These are phyloP conservation scores for Ganoderma lucidum DNA, from an alignment of 1,284 basidiomycete species.

Conservation along the genomic window DNA sequence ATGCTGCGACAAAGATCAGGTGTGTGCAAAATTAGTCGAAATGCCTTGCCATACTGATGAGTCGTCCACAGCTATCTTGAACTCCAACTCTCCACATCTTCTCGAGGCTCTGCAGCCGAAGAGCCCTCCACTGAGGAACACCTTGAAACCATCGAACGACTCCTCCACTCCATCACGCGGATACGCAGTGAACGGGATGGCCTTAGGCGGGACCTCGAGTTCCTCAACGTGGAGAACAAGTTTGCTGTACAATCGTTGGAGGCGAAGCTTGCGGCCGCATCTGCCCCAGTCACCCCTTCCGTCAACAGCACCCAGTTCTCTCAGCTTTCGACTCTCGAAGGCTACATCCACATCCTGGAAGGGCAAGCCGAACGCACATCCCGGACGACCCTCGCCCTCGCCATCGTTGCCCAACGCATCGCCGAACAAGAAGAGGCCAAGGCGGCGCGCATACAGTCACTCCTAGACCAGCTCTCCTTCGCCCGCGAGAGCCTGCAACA, in stretches of 20 bases:
- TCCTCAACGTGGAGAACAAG: constrained; percentile 73
- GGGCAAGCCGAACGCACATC: constrained; percentile 40
- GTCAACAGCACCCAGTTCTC: constrained; percentile 25
- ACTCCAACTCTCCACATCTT: constrained; percentile 25
- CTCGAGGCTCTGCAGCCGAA: constrained; percentile 13
- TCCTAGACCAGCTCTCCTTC: constrained; percentile 17
- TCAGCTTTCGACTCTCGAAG: constrained; percentile 22
- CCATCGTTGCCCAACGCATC: constrained; percentile 34
- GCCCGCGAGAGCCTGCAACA: constrained; percentile 19
- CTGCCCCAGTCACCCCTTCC: constrained; percentile 23
- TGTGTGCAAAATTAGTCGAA: constrained; percentile 32
- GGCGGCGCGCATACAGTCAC: constrained; percentile 19
- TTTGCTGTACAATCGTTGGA: constrained; percentile 72
- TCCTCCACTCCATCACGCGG: constrained; percentile 69
- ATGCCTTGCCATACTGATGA: background rate
- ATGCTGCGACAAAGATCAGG: constrained; percentile 42
- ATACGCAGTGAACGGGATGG: constrained; percentile 76
- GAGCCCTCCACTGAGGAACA: constrained; percentile 28
- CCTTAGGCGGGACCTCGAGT: constrained; percentile 72
- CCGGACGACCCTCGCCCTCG: constrained; percentile 28
- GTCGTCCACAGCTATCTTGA: constrained; percentile 32
- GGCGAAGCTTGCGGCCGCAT: constrained; percentile 47
- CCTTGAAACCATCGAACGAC: constrained; percentile 52
- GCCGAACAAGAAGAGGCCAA: constrained; percentile 25
- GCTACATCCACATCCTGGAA: constrained; percentile 25